A percentile compares a stretch with the other conserved stretches of the same genome.
phyloP scores from a whole-genome alignment of 768 basidiomycete genomes.

The Tulasnella sp. region DNA sequence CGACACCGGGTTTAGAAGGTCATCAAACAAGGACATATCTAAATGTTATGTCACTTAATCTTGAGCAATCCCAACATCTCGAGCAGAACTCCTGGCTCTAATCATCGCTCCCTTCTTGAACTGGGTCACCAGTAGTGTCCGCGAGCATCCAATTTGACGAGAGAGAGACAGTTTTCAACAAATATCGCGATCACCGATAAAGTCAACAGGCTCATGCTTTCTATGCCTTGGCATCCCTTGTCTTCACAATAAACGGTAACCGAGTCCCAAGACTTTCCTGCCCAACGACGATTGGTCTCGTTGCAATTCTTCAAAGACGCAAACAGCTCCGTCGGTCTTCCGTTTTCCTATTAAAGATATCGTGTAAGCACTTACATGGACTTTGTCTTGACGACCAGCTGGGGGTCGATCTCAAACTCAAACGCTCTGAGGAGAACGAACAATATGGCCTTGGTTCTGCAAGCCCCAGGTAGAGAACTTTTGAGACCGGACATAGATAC shows the following conservation, averaged over 20 bases:
- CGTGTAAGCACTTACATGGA: not conserved
- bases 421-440: constrained; percentile 9
- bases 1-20: no score
- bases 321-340: not conserved
- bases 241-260: not conserved
- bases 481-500: not conserved
- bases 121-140: no score
- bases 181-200: no score
- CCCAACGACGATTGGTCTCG: not conserved
- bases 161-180: no score
- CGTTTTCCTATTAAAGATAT: not conserved
- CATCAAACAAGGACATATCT: no score
- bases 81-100: no score
- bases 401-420: constrained; percentile 11
- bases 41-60: no score
- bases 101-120: no score
- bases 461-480: not conserved
- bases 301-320: not conserved
- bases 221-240: not conserved
- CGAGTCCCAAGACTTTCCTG: not conserved
- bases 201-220: not conserved
- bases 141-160: no score
- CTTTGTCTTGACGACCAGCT: not conserved
- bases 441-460: constrained; percentile 4
- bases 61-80: no score